phyloP scores from a whole-genome alignment of 106 monocot genomes.

The Xerophyta viscosa region DNA sequence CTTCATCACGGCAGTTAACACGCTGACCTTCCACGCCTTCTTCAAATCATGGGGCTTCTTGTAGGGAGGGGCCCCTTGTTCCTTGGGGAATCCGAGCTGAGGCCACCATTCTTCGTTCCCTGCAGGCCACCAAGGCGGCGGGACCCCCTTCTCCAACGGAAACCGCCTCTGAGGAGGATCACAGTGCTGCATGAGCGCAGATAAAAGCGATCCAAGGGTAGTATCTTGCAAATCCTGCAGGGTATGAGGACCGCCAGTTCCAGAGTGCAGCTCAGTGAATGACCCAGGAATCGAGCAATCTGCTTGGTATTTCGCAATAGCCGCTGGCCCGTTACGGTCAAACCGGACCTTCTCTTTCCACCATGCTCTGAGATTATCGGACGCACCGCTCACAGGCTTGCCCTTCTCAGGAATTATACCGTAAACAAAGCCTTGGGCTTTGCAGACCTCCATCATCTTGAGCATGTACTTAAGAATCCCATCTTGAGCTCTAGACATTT shows the following conservation, averaged over 20 bases:
- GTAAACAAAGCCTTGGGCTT: constrained; percentile 42
- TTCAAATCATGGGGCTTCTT: constrained; percentile 40
- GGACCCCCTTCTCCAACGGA: constrained; percentile 32
- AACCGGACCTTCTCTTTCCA: constrained; percentile 42
- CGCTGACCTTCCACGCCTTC: constrained; percentile 32
- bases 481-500: constrained; percentile 35
- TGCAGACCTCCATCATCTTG: constrained; percentile 42
- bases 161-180: constrained; percentile 43
- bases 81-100: constrained; percentile 13
- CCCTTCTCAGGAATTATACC: constrained; percentile 35
- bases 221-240: constrained; percentile 38
- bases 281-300: background rate
- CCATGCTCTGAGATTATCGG: constrained; percentile 34
- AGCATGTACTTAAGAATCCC: constrained; percentile 39
- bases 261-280: background rate
- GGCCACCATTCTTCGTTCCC: constrained; percentile 31
- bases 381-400: constrained; percentile 32
- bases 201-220: constrained; percentile 34
- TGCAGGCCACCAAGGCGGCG: constrained; percentile 40
- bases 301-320: constrained; percentile 18
- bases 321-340: constrained; percentile 30
- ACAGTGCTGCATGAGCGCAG: constrained; percentile 41
- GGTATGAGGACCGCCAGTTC: constrained; percentile 1
- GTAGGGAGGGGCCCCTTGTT: constrained; percentile 22
- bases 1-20: constrained; percentile 26